Conservation (phyloP, 1,284 basidiomycete species). For the Rhizoctonia solani region DNA sequence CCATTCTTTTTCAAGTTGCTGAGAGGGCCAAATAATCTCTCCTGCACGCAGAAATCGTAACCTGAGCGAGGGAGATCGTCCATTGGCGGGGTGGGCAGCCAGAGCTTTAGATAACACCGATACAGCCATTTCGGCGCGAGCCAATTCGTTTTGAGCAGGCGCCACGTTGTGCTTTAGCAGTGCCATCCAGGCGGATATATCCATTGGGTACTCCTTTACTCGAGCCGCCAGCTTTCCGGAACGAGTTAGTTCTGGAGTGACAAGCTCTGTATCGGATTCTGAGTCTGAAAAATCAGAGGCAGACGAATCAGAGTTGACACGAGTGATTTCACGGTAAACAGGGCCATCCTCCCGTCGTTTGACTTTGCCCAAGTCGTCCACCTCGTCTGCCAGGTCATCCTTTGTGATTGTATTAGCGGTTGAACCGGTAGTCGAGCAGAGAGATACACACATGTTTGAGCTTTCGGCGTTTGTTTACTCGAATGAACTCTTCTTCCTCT, state of each 20-base stretch:
- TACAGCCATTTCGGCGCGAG: conserved; percentile 68
- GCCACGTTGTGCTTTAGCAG: conserved; percentile 65
- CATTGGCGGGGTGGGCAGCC: conserved; percentile 57
- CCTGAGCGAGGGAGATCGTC: conserved; percentile 54
- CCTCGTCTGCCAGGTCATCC: conserved; percentile 53
- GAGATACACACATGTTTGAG: conserved; percentile 55
- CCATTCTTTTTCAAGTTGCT: conserved; percentile 67
- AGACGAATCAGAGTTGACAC: conserved; percentile 44
- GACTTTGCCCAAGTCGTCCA: conserved; percentile 42
- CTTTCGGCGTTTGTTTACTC: conserved; percentile 50
- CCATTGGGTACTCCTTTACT: conserved; percentile 52
- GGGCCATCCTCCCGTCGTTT: conserved; percentile 45
- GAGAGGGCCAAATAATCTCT: conserved; percentile 67
- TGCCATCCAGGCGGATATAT: conserved; percentile 64
- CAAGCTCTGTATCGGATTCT: conserved; percentile 47
- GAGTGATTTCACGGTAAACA: conserved; percentile 58
- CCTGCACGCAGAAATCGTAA: conserved; percentile 71
- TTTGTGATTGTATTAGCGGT: conserved; percentile 52
- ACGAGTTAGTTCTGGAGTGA: conserved; percentile 44
- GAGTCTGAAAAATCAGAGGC: conserved; percentile 50
- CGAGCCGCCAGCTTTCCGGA: conserved; percentile 62
- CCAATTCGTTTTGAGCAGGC: conserved; percentile 58
- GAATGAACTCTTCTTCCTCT: conserved; percentile 14
- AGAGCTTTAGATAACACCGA: conserved; percentile 70
- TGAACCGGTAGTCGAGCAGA: conserved; percentile 54